Conservation (phyloP, 169 alveolate genomes). For the Plasmodium vinckei region DNA sequence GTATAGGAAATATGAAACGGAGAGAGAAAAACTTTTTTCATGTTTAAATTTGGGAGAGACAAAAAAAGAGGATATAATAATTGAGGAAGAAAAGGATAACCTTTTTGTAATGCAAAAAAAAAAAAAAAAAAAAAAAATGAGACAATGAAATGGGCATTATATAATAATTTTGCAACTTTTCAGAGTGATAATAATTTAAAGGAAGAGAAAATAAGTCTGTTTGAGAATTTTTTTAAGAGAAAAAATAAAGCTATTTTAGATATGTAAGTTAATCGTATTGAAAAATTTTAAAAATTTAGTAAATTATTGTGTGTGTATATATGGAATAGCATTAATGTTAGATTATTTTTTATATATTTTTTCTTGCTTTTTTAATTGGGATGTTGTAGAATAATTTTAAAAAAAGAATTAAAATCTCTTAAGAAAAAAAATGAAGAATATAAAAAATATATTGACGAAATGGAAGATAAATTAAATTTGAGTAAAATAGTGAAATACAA, state of each 20-base stretch:
- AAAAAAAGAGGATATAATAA: constrained; percentile 15
- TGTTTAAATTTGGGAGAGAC: neutral
- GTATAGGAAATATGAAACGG: constrained; percentile 47
- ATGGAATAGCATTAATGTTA: neutral
- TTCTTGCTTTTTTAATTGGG: neutral
- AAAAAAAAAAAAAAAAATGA: neutral
- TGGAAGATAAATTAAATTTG: constrained; percentile 51
- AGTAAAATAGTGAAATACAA: constrained; percentile 37
- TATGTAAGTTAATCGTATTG: constrained; percentile 6
- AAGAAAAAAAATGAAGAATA: constrained; percentile 45
- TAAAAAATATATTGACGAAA: constrained; percentile 16
- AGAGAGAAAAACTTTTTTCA: constrained; percentile 37
- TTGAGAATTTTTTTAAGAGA: constrained; percentile 41
- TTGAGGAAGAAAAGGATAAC: constrained; percentile 8
- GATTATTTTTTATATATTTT: neutral
- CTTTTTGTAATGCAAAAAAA: neutral
- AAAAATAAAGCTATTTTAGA: constrained; percentile 47
- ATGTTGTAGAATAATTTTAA: constrained; percentile 22
- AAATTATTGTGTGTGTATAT: neutral
- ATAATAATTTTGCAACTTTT: too few relatives aligned
- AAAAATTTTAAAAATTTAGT: too few relatives aligned
- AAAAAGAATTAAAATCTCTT: constrained; percentile 22
- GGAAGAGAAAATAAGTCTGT: constrained; percentile 8
- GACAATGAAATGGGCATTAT: neutral
- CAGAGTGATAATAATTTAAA: neutral